These are phyloP conservation scores for Parsonsia alboflavescens DNA, from an alignment of 257 asterid genomes.

Conservation along the genomic window DNA sequence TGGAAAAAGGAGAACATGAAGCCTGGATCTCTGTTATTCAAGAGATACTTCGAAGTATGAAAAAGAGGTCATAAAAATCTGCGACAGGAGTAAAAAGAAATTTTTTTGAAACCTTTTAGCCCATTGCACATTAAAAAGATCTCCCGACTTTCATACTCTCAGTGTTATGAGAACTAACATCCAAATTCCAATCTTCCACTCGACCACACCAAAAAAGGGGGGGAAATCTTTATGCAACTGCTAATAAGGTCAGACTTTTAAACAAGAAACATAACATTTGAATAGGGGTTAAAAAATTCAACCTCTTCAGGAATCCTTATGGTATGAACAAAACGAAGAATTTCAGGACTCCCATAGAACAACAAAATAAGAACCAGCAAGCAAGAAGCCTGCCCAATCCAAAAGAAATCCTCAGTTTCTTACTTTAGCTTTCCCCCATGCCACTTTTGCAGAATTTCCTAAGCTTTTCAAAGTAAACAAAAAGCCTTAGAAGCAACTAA, in stretches of 20 bases:
- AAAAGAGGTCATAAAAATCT: not conserved
- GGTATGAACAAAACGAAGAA: too few relatives aligned
- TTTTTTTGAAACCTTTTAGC: not conserved
- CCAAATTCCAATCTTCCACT: not conserved
- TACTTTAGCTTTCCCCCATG: not conserved
- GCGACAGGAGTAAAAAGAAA: not conserved
- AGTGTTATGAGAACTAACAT: not conserved
- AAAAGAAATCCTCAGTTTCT: too few relatives aligned
- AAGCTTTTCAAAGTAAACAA: not conserved
- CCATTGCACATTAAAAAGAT: not conserved
- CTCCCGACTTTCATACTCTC: not conserved
- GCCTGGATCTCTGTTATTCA: not conserved
- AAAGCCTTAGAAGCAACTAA: not conserved
- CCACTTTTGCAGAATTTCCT: not conserved
- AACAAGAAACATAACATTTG: not conserved
- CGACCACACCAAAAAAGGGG: too few relatives aligned
- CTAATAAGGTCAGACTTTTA: too few relatives aligned
- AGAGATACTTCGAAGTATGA: not conserved
- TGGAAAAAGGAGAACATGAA: not conserved
- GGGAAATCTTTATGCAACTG: too few relatives aligned
- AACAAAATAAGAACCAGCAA: not conserved
- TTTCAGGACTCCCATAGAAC: not conserved
- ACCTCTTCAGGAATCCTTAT: not conserved
- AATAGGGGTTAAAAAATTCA: not conserved
- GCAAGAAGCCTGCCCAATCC: not conserved